Base-by-base conservation (phyloP, 192 early-diverging fungal species). In the Coemansia sp. region DNA sequence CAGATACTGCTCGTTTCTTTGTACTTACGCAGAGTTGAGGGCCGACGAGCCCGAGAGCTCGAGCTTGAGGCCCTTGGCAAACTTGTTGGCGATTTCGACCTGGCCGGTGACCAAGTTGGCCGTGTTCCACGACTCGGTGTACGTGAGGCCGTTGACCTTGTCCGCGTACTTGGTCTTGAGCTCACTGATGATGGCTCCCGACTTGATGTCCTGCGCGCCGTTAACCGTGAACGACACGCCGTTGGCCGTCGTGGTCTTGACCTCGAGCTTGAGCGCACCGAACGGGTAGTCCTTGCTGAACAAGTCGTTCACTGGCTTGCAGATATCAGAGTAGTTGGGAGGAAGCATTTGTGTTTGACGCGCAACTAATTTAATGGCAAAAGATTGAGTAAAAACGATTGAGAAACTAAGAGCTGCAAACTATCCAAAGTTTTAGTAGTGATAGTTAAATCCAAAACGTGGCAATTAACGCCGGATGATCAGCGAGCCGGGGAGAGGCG, bases 111-210 rank as follows among this genome's bases (percentile, higher is more conserved):
- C 80, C 56, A 93, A 84, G 85, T 98, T 98, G 79, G 81, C 83
- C 58, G 95, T 94, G 80, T 90, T 95, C 97, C 97, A 99, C 55
- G 91, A 85, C 84, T 97, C 94, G 69, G 96, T 98, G 81, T 98
- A 88, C 64, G 93, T 90, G 21, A 98, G 83, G 69, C 97, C 97
- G 66, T 89, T 92, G 68, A 87, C 79, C 86, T 92, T 93, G 88
- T 98, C 94, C 52, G 86, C 67, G 81, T 96, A 98, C 87, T 98
- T 99, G 83, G 92, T 91, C 89, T 97, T 96, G 76, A 99, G 84
- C 73, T 99, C 96, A 81, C 92, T 91, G 69, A 89, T 85, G 71
- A 99, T 98, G 72, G 80, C 84, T 46, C 94, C 94, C 60, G 89
- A 86, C 88, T 99, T 99, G 84, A 88, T 88, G 83, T 98, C 94